Evolutionary conservation across 371 early-diverging fungal species (phyloP).

Genomic region (Parasitella parasitica): DNA sequence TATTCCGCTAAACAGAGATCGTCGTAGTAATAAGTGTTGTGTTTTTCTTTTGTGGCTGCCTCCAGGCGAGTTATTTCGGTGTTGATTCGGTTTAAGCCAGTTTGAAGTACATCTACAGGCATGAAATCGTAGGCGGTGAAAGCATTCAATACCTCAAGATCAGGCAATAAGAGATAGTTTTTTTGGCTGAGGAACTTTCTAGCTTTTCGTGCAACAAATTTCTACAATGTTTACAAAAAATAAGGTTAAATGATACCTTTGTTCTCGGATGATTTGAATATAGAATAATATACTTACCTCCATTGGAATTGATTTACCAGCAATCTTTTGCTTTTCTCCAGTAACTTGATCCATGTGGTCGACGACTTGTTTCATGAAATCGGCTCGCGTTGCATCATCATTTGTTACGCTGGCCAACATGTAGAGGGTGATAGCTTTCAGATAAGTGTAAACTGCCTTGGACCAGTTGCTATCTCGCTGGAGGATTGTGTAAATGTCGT

Average conservation of each 20-base stretch:
- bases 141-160: constrained; percentile 66
- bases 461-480: constrained; percentile 75
- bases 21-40: constrained; percentile 46
- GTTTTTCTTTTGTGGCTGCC: neutral
- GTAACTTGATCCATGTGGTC: constrained; percentile 60
- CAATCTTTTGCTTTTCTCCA: constrained; percentile 63
- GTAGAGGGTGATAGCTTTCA: constrained; percentile 59
- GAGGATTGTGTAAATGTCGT: constrained; percentile 54
- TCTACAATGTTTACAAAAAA: constrained; percentile 33
- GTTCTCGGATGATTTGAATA: neutral
- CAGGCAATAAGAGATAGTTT: constrained; percentile 62
- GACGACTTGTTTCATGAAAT: constrained; percentile 18
- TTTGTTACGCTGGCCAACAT: constrained; percentile 9
- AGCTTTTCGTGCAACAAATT: constrained; percentile 74
- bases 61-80: constrained; percentile 40
- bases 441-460: constrained; percentile 70
- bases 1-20: constrained; percentile 68
- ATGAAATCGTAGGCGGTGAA: constrained; percentile 63
- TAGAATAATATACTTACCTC: constrained; percentile 49
- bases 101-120: constrained; percentile 41
- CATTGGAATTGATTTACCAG: constrained; percentile 76
- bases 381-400: constrained; percentile 9
- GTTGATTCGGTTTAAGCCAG: constrained; percentile 45
- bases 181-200: constrained; percentile 65
- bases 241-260: neutral